These are phyloP conservation scores for Diaporthe humulicola DNA, from an alignment of 2,329 filamentous ascomycete species.

Conservation along the genomic window DNA sequence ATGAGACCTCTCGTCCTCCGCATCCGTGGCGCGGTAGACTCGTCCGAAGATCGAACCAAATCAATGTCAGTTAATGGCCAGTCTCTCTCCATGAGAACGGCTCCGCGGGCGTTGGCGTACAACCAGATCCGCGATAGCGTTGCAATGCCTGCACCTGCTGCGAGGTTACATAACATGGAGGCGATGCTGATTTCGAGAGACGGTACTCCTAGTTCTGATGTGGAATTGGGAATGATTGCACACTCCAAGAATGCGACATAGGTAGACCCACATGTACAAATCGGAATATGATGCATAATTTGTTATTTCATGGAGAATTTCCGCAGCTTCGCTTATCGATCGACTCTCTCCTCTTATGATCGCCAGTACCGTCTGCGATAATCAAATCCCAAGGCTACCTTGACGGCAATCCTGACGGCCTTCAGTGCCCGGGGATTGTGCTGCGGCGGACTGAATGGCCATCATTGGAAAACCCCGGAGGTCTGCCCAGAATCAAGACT, in stretches of 20 bases:
- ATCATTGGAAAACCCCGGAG: too few species aligned
- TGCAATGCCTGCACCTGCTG: neutral
- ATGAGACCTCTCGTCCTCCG: slow-evolving; percentile 19
- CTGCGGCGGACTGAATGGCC: too few species aligned
- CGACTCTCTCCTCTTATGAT: too few species aligned
- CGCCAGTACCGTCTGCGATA: too few species aligned
- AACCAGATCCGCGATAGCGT: slow-evolving; percentile 24
- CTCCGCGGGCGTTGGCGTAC: neutral
- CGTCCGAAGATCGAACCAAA: neutral
- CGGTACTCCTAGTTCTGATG: neutral
- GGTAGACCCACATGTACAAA: neutral
- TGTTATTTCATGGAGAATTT: too few species aligned
- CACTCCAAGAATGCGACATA: neutral
- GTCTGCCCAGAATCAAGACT: too few species aligned
- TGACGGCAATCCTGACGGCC: too few species aligned
- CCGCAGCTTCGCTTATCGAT: too few species aligned
- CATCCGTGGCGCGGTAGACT: neutral
- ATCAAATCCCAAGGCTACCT: too few species aligned
- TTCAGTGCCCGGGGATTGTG: too few species aligned
- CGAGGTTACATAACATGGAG: slow-evolving; percentile 5
- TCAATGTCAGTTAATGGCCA: neutral
- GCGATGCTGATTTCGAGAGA: slow-evolving; percentile 15
- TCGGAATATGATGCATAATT: neutral
- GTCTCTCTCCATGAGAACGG: slow-evolving; percentile 11
- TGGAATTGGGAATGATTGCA: neutral